These are phyloP conservation scores for Pseudogymnoascus sp. DNA, from an alignment of 2,329 filamentous ascomycete species.

Conservation along the genomic window DNA sequence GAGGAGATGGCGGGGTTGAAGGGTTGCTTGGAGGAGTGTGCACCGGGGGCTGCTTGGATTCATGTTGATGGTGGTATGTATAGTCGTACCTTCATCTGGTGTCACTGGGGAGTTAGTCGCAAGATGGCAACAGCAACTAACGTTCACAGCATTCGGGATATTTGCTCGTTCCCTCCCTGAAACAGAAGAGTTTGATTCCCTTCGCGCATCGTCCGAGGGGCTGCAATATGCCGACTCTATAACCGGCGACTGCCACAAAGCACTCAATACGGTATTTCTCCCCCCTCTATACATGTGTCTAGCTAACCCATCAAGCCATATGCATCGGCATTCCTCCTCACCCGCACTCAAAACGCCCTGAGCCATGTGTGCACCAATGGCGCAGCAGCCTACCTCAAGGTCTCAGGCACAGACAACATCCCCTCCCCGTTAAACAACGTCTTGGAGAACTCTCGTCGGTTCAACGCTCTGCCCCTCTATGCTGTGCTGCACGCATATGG, in stretches of 20 bases:
- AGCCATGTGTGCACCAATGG: constrained; percentile 69
- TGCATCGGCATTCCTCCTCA: constrained; percentile 86
- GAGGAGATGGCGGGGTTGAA: constrained; percentile 36
- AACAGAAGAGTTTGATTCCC: constrained; percentile 46
- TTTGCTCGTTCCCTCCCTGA: constrained; percentile 62
- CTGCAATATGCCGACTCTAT: constrained; percentile 83
- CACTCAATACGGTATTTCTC: constrained; percentile 71
- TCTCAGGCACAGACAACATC: constrained; percentile 39
- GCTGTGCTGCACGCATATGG: constrained; percentile 72
- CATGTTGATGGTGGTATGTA: constrained; percentile 71
- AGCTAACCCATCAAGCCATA: constrained; percentile 49
- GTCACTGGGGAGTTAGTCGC: neutral
- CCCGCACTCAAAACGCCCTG: constrained; percentile 52
- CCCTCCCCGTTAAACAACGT: constrained; percentile 82
- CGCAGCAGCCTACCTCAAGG: constrained; percentile 72
- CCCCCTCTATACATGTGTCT: neutral
- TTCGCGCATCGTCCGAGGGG: constrained; percentile 49
- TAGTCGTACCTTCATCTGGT: neutral
- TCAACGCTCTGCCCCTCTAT: constrained; percentile 86
- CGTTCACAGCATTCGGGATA: constrained; percentile 65
- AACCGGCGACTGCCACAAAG: constrained; percentile 78
- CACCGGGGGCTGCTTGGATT: constrained; percentile 72
- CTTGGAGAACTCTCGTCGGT: constrained; percentile 84
- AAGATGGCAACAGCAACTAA: neutral
- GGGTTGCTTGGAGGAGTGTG: constrained; percentile 60